phyloP scores from a whole-genome alignment of 2,329 filamentous ascomycete species.

The Trichoderma brevicompactum region DNA sequence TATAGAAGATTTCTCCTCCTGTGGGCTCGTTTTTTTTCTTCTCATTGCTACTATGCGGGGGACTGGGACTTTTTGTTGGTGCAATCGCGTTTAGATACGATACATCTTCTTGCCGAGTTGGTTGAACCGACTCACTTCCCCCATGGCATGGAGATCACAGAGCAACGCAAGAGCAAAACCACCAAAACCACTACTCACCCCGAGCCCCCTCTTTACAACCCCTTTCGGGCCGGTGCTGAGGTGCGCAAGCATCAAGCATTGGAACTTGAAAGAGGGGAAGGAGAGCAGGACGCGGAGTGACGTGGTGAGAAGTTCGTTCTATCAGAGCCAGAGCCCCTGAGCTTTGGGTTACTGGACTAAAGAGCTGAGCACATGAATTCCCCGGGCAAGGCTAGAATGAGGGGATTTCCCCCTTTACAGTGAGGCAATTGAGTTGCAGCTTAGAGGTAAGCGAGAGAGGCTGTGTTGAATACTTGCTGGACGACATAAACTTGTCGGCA shows the following conservation, averaged over 20 bases:
- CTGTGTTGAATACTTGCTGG: constrained; percentile 14
- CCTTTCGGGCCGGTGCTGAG: constrained; percentile 33
- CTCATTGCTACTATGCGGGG: too few species aligned
- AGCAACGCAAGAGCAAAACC: constrained; percentile 61
- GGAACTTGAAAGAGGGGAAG: constrained; percentile 6
- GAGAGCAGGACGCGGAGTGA: constrained; percentile 31
- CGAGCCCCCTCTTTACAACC: constrained; percentile 8
- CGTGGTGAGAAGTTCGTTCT: constrained; percentile 54
- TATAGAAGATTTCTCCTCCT: constrained; percentile 37
- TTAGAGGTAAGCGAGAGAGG: constrained; percentile 5
- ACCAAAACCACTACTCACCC: not conserved
- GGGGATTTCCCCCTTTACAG: not conserved
- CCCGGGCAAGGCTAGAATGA: not conserved
- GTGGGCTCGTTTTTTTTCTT: not conserved
- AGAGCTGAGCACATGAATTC: constrained; percentile 61
- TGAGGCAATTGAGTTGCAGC: not conserved
- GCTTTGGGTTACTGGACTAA: constrained; percentile 66
- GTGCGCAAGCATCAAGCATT: constrained; percentile 41
- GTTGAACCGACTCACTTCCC: constrained; percentile 24
- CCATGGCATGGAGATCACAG: constrained; percentile 63
- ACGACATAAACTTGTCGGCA: not conserved
- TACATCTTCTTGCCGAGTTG: constrained; percentile 60
- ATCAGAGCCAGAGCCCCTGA: constrained; percentile 65
- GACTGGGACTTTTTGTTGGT: not conserved
- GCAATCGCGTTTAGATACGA: constrained; percentile 64